Conservation (phyloP, 176 grass and related monocot genomes). For the Eleusine indica region DNA sequence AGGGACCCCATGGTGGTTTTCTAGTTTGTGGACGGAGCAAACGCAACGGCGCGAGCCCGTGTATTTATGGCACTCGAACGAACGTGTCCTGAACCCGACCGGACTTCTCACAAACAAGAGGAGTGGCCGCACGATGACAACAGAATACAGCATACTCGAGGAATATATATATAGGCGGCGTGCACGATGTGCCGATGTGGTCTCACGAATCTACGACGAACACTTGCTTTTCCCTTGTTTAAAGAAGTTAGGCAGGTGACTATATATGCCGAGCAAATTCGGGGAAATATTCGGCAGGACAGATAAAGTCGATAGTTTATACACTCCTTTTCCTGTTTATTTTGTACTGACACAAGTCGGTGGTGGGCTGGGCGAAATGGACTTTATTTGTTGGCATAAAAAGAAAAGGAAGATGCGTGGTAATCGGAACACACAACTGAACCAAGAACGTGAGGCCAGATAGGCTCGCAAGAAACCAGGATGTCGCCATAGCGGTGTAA, state of each 20-base stretch:
- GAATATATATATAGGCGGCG: slow-evolving; percentile 1
- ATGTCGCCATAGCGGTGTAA: slow-evolving; percentile 63
- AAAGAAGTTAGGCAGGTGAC: neutral
- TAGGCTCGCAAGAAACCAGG: neutral
- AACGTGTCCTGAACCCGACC: neutral
- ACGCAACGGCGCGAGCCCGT: neutral
- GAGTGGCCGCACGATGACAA: neutral
- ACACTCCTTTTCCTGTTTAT: neutral
- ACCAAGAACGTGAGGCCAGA: neutral
- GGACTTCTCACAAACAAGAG: neutral
- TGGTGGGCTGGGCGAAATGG: neutral
- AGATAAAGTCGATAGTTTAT: neutral
- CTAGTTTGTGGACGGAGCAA: neutral
- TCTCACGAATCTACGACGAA: neutral
- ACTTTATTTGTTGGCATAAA: neutral
- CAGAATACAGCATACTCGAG: neutral
- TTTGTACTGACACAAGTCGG: neutral
- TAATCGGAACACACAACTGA: neutral
- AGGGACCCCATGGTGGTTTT: slow-evolving; percentile 59
- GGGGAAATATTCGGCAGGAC: neutral
- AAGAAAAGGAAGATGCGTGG: neutral
- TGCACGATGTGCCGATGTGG: slow-evolving; percentile 7
- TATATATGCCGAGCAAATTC: neutral
- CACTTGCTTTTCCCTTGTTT: slow-evolving; percentile 3
- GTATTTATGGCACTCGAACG: neutral